Evolutionary conservation across 805 yeast genomes (phyloP), one percentile per base, ranked within the genome.

Genomic region (Yamadazyma laniorum): DNA sequence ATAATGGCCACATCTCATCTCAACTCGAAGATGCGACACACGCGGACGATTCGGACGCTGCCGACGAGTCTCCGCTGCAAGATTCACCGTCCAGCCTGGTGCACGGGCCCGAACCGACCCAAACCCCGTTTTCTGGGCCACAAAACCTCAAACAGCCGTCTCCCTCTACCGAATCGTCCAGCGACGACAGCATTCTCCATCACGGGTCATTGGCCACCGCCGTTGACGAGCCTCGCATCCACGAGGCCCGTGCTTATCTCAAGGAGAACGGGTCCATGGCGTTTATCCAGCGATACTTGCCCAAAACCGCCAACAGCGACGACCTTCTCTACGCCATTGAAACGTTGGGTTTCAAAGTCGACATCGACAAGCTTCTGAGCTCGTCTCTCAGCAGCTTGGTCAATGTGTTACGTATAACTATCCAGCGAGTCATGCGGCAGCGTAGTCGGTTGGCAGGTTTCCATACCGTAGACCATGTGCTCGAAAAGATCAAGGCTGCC

Each of bases 211-310:
- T 21, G 23, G 9, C 23, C 9, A 9, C 6, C 6, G 23, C 6
- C 6, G 23, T 9, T 9, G 9, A 6, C 23, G 23, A 21, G 6
- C 23, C 9, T 6, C 23, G 9, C 9, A 9, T 21, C 25, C 34
- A 22, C 16, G 26, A 58, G 29, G 63, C 72, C 2, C 52, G 72
- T 22, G 65, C 67, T 34, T 79, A 52, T 50, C 59, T 89, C 37
- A 83, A 82, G 50, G 55, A 61, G 3, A 57, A 75, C 42, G 96
- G 96, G 0, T 67, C 75, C 22, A 61, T 70, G 43, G 57, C 62
- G 40, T 88, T 88, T 50, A 55, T 87, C 30, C 77, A 77, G 39
- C 66, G 68, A 33, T 83, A 76, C 44, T 56, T 86, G 14, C 85
- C 90, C 2, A 70, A 72, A 2, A 73, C 74, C 3, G 80, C 87